Base-by-base conservation (phyloP, 495 filamentous ascomycete genomes). In the Coniosporium apollinis region DNA sequence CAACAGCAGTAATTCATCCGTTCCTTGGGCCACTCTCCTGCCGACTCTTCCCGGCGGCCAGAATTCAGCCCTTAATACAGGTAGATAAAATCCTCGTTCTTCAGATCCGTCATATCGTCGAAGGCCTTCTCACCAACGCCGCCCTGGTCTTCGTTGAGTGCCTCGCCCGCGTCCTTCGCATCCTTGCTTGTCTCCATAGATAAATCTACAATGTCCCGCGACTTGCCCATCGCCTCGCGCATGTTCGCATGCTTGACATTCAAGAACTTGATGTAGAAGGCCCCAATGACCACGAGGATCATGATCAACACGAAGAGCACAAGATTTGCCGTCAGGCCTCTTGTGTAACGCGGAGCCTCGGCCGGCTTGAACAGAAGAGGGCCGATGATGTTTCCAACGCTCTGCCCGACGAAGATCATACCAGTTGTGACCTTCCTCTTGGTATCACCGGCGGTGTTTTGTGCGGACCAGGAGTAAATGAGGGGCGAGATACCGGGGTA, bases 371-470 rank as follows among this genome's bases (percentile, higher is more conserved):
- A 79, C 1, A 79, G 55, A 37, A 70, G 66, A 0, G 74, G 72
- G 0, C 45, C 49, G 28, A 67, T 36, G 44, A 75, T 63, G 46
- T 74, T 74, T 32, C 72, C 72, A 33, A 63, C 63, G 36, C 63
- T 69, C 34, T 70, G 66, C 5, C 72, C 72, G 20, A 74, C 54
- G 37, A 72, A 64, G 11, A 74, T 46, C 8, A 73, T 58, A 34
- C 57, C 68, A 9, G 70, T 74, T 2, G 65, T 70, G 16, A 65
- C 57, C 39, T 74, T 74, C 42, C 66, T 65, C 54, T 76, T 76
- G 4, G 72, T 74, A 39, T 76, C 70, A 7, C 72, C 72, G 0
- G 66, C 70, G 0, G 72, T 76, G 46, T 76, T 76, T 40, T 61
- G 68, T 0, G 67, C 64, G 1, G 63, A 66, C 70, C 70, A 76